Percentiles rank a stretch among this genome's conserved stretches.
Conservation (phyloP, 768 basidiomycete species). For the Rhizopogon vulgaris region DNA sequence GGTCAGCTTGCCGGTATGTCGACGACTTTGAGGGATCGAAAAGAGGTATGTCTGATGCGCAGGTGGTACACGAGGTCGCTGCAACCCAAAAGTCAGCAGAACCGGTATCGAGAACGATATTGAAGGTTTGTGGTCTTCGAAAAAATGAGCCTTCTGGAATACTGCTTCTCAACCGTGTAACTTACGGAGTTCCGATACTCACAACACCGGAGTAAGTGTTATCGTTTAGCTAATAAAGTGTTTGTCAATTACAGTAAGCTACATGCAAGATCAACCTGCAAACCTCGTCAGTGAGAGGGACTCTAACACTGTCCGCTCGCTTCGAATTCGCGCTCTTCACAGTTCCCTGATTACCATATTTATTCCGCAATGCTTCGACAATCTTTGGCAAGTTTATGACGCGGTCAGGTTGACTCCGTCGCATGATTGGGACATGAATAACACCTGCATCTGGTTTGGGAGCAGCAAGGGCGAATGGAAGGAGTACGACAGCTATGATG, state of each 20-base stretch:
- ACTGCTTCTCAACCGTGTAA: constrained; percentile 7
- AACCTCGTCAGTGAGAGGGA: constrained; percentile 50
- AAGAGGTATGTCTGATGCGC: constrained; percentile 33
- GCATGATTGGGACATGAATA: constrained; percentile 41
- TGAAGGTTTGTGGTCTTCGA: constrained; percentile 57
- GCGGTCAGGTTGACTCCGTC: constrained; percentile 27
- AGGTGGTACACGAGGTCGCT: constrained; percentile 38
- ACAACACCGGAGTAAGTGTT: constrained; percentile 52
- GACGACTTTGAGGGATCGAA: constrained; percentile 42
- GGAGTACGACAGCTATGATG: constrained; percentile 24
- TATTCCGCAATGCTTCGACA: constrained; percentile 38
- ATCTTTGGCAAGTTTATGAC: constrained; percentile 29
- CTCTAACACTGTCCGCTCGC: constrained; percentile 29
- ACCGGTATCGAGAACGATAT: constrained; percentile 87
- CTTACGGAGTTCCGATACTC: constrained; percentile 59
- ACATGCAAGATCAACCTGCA: constrained; percentile 4
- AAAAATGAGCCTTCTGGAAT: constrained; percentile 6
- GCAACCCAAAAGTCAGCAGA: constrained; percentile 92
- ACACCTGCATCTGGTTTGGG: constrained; percentile 12
- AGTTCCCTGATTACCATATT: constrained; percentile 34
- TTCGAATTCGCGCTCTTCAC: constrained; percentile 7
- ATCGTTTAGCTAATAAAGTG: constrained; percentile 37
- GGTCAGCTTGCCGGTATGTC: constrained; percentile 20
- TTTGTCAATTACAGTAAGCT: background rate
- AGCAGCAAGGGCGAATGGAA: constrained; percentile 25